Percentiles rank a stretch among this genome's conserved stretches.
Conservation (phyloP, 306 rosid genomes). For the Rosa rugosa region DNA sequence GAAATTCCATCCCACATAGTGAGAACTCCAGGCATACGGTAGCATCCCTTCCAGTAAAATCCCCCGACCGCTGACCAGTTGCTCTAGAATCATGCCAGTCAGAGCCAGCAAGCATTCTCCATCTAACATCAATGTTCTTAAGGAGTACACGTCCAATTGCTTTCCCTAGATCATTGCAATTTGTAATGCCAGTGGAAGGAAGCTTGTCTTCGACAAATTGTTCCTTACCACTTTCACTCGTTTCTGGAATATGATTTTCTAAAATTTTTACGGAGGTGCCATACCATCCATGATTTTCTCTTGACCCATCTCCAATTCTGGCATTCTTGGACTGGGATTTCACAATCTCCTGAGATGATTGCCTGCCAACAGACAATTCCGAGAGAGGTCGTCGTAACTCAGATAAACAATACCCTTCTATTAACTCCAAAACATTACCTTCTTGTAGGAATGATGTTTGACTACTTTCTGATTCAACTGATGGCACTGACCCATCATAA, state of each 20-base stretch:
- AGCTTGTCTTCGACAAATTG: conserved; percentile 34
- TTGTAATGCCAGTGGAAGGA: conserved; percentile 39
- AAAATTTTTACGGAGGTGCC: conserved; percentile 47
- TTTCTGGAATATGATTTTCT: conserved; percentile 77
- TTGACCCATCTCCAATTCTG: conserved; percentile 47
- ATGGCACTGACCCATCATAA: conserved; percentile 44
- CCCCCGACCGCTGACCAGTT: conserved; percentile 37
- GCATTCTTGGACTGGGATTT: conserved; percentile 37
- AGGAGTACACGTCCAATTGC: conserved; percentile 67
- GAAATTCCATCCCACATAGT: conserved; percentile 70
- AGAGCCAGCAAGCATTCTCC: conserved; percentile 84
- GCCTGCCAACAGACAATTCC: conserved; percentile 49
- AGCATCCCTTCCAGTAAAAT: conserved; percentile 52
- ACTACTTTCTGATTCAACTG: conserved; percentile 47
- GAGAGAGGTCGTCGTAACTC: conserved; percentile 51
- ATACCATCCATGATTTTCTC: conserved; percentile 79
- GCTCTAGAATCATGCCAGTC: conserved; percentile 56
- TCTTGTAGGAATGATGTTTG: conserved; percentile 51
- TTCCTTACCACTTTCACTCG: conserved; percentile 27
- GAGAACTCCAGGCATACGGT: conserved; percentile 58
- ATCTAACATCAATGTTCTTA: conserved; percentile 66
- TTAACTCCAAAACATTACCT: conserved; percentile 57
- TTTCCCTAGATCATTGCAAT: conserved; percentile 33
- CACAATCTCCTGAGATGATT: conserved; percentile 43
- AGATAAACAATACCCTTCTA: conserved; percentile 71